A percentile compares a stretch with the other conserved stretches of the same genome.
Conservation (phyloP, 805 yeast genomes). For the Hanseniaspora hatyaiensis region DNA sequence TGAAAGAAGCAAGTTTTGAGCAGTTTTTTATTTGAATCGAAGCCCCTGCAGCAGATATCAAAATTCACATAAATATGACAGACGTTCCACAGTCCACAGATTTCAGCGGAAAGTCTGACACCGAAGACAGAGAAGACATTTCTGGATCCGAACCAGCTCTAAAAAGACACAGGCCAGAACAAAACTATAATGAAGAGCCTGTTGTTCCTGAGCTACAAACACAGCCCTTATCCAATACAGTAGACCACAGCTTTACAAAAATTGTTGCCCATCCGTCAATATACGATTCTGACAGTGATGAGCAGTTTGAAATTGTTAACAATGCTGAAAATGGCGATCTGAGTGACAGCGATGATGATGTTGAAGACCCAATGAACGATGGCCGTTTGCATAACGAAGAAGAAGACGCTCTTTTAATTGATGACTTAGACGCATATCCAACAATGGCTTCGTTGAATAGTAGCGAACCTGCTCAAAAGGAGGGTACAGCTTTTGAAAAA, state of each 20-base stretch:
- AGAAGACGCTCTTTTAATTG: slow-evolving; percentile 13
- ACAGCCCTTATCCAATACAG: background rate
- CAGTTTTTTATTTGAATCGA: too few relatives aligned
- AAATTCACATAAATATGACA: too few relatives aligned
- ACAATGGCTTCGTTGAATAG: slow-evolving; percentile 21
- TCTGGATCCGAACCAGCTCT: slow-evolving; percentile 5
- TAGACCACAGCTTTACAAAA: slow-evolving; percentile 10
- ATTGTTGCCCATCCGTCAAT: slow-evolving; percentile 3
- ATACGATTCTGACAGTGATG: too few relatives aligned
- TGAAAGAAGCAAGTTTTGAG: too few relatives aligned
- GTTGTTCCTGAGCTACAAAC: slow-evolving; percentile 1
- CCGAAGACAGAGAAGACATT: background rate
- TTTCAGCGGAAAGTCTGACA: background rate
- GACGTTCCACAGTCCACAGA: background rate
- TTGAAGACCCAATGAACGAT: slow-evolving; percentile 14
- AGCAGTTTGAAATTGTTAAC: too few relatives aligned
- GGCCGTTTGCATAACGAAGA: slow-evolving; percentile 15
- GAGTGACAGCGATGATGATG: background rate
- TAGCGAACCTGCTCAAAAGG: slow-evolving; percentile 19
- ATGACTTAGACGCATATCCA: slow-evolving; percentile 16
- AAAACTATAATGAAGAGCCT: background rate
- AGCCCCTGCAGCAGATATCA: too few relatives aligned
- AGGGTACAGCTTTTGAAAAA: background rate
- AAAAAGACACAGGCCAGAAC: slow-evolving; percentile 4
- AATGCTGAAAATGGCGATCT: background rate